Evolutionary conservation across 768 basidiomycete genomes (phyloP).

Genomic region (Boletus rubescentipes): DNA sequence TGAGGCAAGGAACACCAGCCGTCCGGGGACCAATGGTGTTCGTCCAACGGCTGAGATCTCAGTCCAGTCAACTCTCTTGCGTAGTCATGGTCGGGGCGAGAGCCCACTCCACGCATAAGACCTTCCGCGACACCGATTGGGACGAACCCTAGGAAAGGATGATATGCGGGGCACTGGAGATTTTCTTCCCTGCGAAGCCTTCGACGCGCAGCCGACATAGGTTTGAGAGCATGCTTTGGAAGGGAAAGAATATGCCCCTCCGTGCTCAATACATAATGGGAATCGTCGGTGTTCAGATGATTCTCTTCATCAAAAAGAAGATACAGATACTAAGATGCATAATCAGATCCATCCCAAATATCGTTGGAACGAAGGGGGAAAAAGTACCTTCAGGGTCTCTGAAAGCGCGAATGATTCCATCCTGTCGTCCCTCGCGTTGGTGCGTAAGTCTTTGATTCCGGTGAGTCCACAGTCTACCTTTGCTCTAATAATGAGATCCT

Average conservation of each 20-base stretch:
- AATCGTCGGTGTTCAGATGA: constrained; percentile 68
- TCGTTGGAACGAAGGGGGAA: background rate
- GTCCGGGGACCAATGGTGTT: constrained; percentile 58
- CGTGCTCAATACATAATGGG: constrained; percentile 90
- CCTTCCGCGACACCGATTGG: constrained; percentile 39
- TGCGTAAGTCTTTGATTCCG: constrained; percentile 76
- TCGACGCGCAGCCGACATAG: constrained; percentile 56
- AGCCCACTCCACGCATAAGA: constrained; percentile 66
- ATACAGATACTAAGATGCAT: constrained; percentile 72
- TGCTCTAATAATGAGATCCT: constrained; percentile 69
- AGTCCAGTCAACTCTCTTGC: constrained; percentile 67
- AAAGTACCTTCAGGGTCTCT: constrained; percentile 83
- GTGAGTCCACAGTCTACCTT: constrained; percentile 87
- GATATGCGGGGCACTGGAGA: constrained; percentile 75
- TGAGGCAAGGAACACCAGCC: constrained; percentile 78
- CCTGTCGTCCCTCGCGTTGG: constrained; percentile 79
- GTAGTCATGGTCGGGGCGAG: constrained; percentile 78
- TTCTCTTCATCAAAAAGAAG: constrained; percentile 89
- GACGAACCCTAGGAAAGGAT: constrained; percentile 38
- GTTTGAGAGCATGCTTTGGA: constrained; percentile 51
- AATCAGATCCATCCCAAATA: background rate
- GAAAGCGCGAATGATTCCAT: constrained; percentile 98
- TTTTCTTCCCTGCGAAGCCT: constrained; percentile 61
- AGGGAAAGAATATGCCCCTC: constrained; percentile 89
- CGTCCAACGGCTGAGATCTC: constrained; percentile 47